Evolutionary conservation across 768 basidiomycete species (phyloP).

Genomic region (Boletus bicolor): DNA sequence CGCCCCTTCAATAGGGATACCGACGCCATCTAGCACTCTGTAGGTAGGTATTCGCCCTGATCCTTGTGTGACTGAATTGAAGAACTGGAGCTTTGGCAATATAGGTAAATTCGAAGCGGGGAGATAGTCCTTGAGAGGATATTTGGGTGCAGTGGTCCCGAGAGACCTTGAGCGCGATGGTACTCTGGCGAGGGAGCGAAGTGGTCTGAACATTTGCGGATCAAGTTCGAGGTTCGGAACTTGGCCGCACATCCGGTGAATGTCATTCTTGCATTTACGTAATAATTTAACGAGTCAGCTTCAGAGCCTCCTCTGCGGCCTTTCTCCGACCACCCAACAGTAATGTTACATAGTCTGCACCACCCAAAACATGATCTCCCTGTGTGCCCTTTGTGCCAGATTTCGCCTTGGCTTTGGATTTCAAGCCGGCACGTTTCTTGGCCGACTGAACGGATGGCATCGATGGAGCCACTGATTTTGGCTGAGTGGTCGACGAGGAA

Average conservation of each 20-base stretch:
- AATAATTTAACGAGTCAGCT: constrained; percentile 32
- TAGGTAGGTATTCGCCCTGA: constrained; percentile 77
- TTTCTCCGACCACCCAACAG: constrained; percentile 70
- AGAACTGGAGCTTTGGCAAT: constrained; percentile 67
- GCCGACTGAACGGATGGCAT: constrained; percentile 17
- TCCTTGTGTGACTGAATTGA: constrained; percentile 69
- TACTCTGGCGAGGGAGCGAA: not conserved
- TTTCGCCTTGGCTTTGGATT: constrained; percentile 21
- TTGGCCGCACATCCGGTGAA: constrained; percentile 6
- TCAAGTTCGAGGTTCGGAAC: constrained; percentile 19
- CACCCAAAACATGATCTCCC: constrained; percentile 56
- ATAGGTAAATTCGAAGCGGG: constrained; percentile 57
- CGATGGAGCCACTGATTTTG: constrained; percentile 1
- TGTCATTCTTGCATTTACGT: constrained; percentile 9
- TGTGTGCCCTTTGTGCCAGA: not conserved
- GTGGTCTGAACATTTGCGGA: constrained; percentile 14
- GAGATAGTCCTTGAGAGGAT: constrained; percentile 27
- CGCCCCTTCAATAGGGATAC: constrained; percentile 69
- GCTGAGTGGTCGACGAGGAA: constrained; percentile 4
- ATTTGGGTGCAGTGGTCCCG: constrained; percentile 13
- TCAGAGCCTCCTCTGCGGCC: constrained; percentile 62
- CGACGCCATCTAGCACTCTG: constrained; percentile 79
- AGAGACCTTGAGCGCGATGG: constrained; percentile 13
- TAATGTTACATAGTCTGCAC: constrained; percentile 72
- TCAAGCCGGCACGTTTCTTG: constrained; percentile 29